Evolutionary conservation across 1,139 yeast genomes (phyloP), one percentile per base, ranked within the genome.

Genomic region (Taphrina flavorubra): DNA sequence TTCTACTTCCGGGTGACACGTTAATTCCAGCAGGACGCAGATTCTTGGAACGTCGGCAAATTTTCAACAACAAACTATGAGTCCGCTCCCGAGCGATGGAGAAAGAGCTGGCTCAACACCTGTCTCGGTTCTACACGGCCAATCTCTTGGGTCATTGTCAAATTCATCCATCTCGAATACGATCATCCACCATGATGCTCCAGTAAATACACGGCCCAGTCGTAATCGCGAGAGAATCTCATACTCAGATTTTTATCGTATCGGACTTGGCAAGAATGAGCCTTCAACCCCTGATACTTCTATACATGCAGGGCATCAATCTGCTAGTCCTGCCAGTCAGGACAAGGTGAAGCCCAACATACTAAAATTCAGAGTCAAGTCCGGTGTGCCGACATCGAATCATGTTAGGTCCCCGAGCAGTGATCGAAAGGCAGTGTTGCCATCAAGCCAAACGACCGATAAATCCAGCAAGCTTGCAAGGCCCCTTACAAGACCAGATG

Each of bases 191-290:
- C 31, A 25, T 25, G 31, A 25, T 25, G 4, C 31, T 25, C 31
- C 31, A 25, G 31, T 25, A 25, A 44, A 6, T 7, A 53, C 58
- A 42, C 40, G 58, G 18, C 62, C 62, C 14, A 37, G 39, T 11
- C 42, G 62, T 7, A 44, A 37, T 34, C 37, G 51, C 5, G 62
- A 58, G 40, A 42, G 40, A 44, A 44, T 58, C 13, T 58, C 62
- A 6, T 58, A 58, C 51, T 58, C 62, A 14, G 62, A 58, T 40
- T 58, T 58, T 31, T 58, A 58, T 42, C 37, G 40, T 10, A 56
- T 56, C 36, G 49, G 49, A 8, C 49, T 39, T 11, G 60, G 49
- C 36, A 37, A 40, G 20, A 25, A 6, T 20, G 18, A 10, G 16
- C 18, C 10, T 20, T 34, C 49, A 6, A 13, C 42, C 6, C 55